Evolutionary conservation across 2,329 filamentous ascomycete genomes (phyloP), one percentile per base, ranked within the genome.

Genomic region (Diaporthe caulivora): DNA sequence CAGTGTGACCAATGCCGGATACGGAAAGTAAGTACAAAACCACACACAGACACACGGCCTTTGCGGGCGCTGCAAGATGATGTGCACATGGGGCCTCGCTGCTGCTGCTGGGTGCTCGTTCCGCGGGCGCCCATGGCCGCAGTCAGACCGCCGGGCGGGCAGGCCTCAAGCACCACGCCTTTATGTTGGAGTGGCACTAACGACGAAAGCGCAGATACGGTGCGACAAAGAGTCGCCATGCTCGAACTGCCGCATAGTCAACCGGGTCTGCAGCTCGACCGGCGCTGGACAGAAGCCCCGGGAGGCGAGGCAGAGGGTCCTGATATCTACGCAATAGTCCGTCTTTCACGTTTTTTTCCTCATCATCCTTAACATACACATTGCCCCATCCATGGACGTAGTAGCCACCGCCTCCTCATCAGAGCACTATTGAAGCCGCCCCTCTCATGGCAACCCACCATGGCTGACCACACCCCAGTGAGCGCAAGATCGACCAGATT

Each of bases 241-340:
- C 78, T 87, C 88, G 69, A 90, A 90, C 77, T 91, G 89, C 77
- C 85, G 86, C 44, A 88, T 85, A 31, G 87, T 88, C 37, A 86
- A 86, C 75, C 83, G 88, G 11, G 78, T 83, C 17, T 91, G 89
- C 78, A 89, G 87, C 73, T 90, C 87, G 6, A 89, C 87, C 0
- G 88, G 88, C 4, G 81, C 84, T 17, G 86, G 87, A 10, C 88
- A 90, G 77, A 86, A 87, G 74, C 86, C 87, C 34, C 89, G 87
- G 78, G 88, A 90, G 77, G 82, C 84, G 57, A 84, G 88, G 53
- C 88, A 90, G 77, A 83, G 89, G 69, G 88, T 91, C 51, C 82
- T 91, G 75, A 90, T 91, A 73, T 90, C 89, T 2, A 88, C 87
- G 55, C 88, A 90, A 85, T 91, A 91, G 88, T 90, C 81, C 77